Base-by-base conservation (phyloP, 2,329 filamentous ascomycete genomes). In the Penicillium sp. region DNA sequence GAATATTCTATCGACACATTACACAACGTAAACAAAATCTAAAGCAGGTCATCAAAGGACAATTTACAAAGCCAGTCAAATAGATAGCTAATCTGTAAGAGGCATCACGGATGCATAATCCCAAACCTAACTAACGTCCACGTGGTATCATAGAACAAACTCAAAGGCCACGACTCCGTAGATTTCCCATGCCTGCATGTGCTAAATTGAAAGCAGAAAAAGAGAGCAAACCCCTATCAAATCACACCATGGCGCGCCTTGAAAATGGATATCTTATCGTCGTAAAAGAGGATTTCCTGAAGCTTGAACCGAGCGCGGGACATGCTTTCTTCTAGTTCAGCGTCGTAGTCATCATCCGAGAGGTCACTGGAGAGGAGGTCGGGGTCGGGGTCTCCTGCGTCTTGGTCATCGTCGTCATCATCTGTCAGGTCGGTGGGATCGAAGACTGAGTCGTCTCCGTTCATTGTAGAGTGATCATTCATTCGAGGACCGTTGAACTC, bases 241-340 rank as follows among this genome's bases (percentile, higher is more conserved):
- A 75, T 61, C 55, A 67, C 62, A 43, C 80, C 83, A 69, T 88
- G 84, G 52, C 88, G 79, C 28, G 86, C 86, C 67, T 86, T 87
- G 72, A 92, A 92, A 50, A 92, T 84, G 25, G 86, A 83, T 46
- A 89, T 82, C 69, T 89, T 88, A 66, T 92, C 88, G 66, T 92
- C 88, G 62, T 89, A 91, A 68, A 89, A 92, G 54, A 91, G 69
- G 55, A 93, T 92, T 73, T 92, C 87, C 53, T 87, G 76, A 57
- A 92, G 72, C 47, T 82, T 78, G 52, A 91, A 76, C 59, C 78
- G 72, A 27, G 71, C 66, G 5, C 60, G 60, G 15, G 62, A 65
- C 51, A 59, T 59, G 33, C 66, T 70, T 33, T 73, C 67, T 13
- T 71, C 75, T 13, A 72, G 71, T 7, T 60, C 60, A 8, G 53